phyloP scores from a whole-genome alignment of 192 early-diverging fungal genomes.

The Spinellus fusiger region DNA sequence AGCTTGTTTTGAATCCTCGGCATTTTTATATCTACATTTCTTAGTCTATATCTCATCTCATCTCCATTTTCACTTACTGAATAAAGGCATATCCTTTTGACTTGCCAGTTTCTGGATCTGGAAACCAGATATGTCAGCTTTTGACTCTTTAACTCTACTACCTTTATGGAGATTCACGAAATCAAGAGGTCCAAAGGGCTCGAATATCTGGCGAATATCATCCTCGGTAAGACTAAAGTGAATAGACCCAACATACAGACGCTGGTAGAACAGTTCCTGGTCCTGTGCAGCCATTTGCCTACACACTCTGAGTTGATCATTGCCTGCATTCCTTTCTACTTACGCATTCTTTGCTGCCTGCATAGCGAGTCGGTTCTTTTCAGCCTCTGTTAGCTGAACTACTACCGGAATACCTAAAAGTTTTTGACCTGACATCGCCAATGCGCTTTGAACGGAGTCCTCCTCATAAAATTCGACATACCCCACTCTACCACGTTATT shows the following conservation, averaged over 20 bases:
- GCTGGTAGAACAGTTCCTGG: slow-evolving; percentile 45
- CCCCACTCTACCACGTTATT: slow-evolving; percentile 65
- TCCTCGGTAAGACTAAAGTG: slow-evolving; percentile 58
- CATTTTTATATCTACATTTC: slow-evolving; percentile 51
- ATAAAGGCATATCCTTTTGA: slow-evolving; percentile 79
- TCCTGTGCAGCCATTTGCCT: slow-evolving; percentile 17
- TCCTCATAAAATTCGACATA: slow-evolving; percentile 96
- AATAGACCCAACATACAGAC: slow-evolving; percentile 60
- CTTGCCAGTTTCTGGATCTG: slow-evolving; percentile 57
- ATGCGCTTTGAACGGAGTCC: slow-evolving; percentile 74
- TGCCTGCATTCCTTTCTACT: slow-evolving; percentile 27
- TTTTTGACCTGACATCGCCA: slow-evolving; percentile 77
- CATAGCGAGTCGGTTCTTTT: slow-evolving; percentile 82
- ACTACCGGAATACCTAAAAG: slow-evolving; percentile 92
- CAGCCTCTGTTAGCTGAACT: slow-evolving; percentile 85
- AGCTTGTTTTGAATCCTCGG: slow-evolving; percentile 71
- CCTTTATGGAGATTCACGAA: slow-evolving; percentile 74
- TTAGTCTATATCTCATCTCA: not conserved
- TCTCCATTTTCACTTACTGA: slow-evolving; percentile 44
- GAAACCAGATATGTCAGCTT: not conserved
- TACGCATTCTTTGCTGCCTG: slow-evolving; percentile 47
- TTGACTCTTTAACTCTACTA: no score
- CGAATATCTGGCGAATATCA: slow-evolving; percentile 78
- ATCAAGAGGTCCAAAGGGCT: slow-evolving; percentile 80
- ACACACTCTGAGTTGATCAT: no score